Evolutionary conservation across 2,329 filamentous ascomycete genomes (phyloP).

Genomic region (Colletotrichum somersetense): DNA sequence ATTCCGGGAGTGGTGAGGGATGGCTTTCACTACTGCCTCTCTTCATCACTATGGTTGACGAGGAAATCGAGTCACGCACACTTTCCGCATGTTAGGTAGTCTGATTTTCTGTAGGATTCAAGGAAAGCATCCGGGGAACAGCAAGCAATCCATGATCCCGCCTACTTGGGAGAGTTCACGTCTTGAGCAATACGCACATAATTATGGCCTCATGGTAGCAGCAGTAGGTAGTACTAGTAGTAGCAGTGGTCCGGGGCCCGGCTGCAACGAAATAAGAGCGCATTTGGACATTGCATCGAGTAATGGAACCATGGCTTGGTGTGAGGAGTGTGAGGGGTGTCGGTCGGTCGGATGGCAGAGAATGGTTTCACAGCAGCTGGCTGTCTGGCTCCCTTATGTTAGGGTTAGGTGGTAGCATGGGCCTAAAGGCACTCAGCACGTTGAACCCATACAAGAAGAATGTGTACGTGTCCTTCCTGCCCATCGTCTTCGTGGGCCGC

Average conservation of each 20-base stretch:
- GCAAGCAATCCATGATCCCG: conserved; percentile 35
- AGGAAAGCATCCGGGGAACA: conserved; percentile 28
- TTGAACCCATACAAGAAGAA: conserved; percentile 4
- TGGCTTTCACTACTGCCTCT: neutral
- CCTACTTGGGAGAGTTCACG: conserved; percentile 17
- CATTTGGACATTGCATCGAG: neutral
- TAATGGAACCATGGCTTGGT: neutral
- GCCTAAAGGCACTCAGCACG: conserved; percentile 12
- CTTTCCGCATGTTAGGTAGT: conserved; percentile 32
- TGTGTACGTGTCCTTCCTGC: conserved; percentile 15
- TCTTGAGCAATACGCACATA: conserved; percentile 2
- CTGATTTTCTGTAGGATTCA: conserved; percentile 18
- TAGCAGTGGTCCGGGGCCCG: neutral
- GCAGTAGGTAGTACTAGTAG: neutral
- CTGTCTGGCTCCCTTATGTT: conserved; percentile 5
- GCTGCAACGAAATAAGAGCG: neutral
- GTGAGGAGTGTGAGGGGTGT: neutral
- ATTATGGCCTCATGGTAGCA: conserved; percentile 2
- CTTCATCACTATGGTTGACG: conserved; percentile 14
- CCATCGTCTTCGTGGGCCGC: neutral
- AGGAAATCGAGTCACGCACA: conserved; percentile 34
- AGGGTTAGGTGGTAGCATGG: neutral
- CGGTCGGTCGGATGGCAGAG: conserved; percentile 19
- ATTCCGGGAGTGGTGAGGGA: conserved; percentile 3
- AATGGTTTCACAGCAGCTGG: conserved; percentile 24